A percentile compares a stretch with the other conserved stretches of the same genome.
phyloP scores from a whole-genome alignment of 148 eudicot species.

The Rhododendron williamsianum region DNA sequence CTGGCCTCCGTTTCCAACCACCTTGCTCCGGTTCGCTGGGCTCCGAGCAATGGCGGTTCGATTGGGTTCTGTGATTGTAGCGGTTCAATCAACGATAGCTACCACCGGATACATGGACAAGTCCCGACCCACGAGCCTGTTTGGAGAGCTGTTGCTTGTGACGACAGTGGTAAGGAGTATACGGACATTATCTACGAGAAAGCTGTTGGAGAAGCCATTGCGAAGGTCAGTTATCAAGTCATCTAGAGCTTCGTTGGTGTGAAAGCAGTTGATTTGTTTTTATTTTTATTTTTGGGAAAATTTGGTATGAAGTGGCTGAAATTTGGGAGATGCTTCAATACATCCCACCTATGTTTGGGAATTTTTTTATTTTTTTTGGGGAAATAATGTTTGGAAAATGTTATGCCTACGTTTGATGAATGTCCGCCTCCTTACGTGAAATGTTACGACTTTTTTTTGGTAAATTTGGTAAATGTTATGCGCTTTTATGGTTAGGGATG shows the following conservation, averaged over 20 bases:
- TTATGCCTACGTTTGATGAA: too few relatives aligned
- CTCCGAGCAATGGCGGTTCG: background rate
- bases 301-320: background rate
- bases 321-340: too few relatives aligned
- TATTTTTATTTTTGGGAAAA: background rate
- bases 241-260: background rate
- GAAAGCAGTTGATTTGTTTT: background rate
- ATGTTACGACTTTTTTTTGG: too few relatives aligned
- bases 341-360: too few relatives aligned
- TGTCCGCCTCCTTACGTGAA: too few relatives aligned
- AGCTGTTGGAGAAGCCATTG: constrained; percentile 82
- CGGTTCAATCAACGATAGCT: constrained; percentile 38
- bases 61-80: constrained; percentile 11
- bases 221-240: constrained; percentile 49
- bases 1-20: constrained; percentile 48
- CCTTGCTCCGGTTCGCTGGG: constrained; percentile 28
- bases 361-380: too few relatives aligned
- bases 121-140: constrained; percentile 49
- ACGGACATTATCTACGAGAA: constrained; percentile 81
- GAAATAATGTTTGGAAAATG: too few relatives aligned
- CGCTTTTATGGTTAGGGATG: too few relatives aligned
- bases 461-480: too few relatives aligned
- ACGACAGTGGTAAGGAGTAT: constrained; percentile 53
- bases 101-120: constrained; percentile 68
- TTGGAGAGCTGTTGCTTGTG: constrained; percentile 41